Base-by-base conservation (phyloP, 2,329 filamentous ascomycete species). In the Cladophialophora immunda region DNA sequence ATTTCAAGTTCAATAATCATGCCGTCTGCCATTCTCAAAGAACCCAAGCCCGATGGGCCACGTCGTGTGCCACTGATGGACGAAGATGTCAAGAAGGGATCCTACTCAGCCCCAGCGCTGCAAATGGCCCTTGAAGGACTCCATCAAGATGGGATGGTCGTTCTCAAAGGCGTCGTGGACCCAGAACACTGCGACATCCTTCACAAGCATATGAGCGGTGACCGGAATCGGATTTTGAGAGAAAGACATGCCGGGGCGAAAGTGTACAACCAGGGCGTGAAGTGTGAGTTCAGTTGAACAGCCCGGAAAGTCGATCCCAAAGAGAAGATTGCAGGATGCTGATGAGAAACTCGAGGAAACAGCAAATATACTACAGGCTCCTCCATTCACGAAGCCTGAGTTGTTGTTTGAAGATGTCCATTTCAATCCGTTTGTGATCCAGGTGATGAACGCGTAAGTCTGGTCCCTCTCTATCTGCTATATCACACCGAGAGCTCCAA, bases 381-480 rank as follows among this genome's bases (percentile, higher is more conserved):
- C 79, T 8, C 79, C 78, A 5, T 62, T 81, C 15, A 75, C 68
- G 17, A 67, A 79, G 25, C 58, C 74, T 1, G 71, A 75, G 8
- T 73, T 75, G 34, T 70, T 80, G 1, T 75, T 76, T 64, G 73
- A 79, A 54, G 79, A 81, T 69, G 72, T 81, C 3, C 81, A 80
- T 68, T 81, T 81, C 72, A 81, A 81, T 66, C 73, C 77, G 0
- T 81, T 79, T 65, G 73, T 81, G 22, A 73, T 80, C 29, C 79
- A 82, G 60, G 61, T 81, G 2, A 77, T 77, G 58, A 80, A 80
- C 66, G 74, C 74, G 77, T 80, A 58, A 66, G 77, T 74, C 22
- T 2, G 19, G 25, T 36, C 15, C 45, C 19, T 45, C 30, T 17
- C 19, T 5, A 25, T 34, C 34, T 25, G 36, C 15, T 7, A 4